Conservation (phyloP, 768 basidiomycete species). For the Pleurotus tuber-regium region DNA sequence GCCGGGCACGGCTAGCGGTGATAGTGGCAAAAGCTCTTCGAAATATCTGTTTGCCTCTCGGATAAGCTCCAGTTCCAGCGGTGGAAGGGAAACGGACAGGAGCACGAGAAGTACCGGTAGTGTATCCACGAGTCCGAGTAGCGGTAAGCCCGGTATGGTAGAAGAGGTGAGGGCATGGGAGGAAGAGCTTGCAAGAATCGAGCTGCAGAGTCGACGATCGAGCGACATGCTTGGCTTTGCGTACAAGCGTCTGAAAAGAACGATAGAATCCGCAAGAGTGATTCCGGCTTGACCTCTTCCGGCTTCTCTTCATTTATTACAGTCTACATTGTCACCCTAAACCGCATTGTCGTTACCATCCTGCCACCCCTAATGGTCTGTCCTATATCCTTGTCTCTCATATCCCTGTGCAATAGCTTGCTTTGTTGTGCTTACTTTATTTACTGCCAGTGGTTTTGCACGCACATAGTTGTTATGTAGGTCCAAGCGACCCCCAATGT, state of each 20-base stretch:
- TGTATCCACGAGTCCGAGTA: conserved; percentile 12
- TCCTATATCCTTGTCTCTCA: not conserved
- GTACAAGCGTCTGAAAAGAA: conserved; percentile 25
- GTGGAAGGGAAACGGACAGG: conserved; percentile 33
- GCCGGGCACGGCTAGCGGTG: conserved; percentile 6
- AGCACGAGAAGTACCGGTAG: conserved; percentile 21
- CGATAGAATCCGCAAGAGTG: conserved; percentile 1
- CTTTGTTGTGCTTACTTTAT: not conserved
- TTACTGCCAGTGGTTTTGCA: not conserved
- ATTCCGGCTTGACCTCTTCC: not conserved
- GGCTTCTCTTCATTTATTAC: not conserved
- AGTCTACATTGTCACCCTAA: not conserved
- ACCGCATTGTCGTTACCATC: not conserved
- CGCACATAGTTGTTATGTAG: not conserved
- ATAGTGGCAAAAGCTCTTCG: not conserved
- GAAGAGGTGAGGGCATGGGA: conserved; percentile 66
- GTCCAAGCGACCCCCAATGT: too few species aligned
- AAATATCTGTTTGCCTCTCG: conserved; percentile 17
- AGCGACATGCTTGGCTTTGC: conserved; percentile 43
- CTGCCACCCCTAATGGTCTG: not conserved
- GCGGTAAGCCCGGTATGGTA: conserved; percentile 27
- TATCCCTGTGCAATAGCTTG: not conserved
- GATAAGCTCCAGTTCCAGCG: conserved; percentile 23
- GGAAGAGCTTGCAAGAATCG: conserved; percentile 71
- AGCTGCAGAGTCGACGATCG: conserved; percentile 55